Percentiles rank a stretch among this genome's conserved stretches.
Evolutionary conservation across 2,329 filamentous ascomycete genomes (phyloP).

Genomic region (Aspergillus aculeatus): DNA sequence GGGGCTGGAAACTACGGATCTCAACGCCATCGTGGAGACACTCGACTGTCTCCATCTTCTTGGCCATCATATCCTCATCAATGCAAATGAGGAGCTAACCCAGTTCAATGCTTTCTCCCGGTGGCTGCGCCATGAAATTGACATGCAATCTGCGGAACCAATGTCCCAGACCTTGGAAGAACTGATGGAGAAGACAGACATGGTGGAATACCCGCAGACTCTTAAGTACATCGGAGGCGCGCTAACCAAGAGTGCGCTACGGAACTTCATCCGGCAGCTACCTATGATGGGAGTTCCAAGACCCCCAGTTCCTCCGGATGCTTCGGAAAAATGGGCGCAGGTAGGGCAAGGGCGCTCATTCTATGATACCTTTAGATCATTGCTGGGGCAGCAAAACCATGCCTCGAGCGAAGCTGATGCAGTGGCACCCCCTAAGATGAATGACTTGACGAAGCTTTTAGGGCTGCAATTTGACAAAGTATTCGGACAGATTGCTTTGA

Average conservation of each 20-base stretch:
- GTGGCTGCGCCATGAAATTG: slow-evolving; percentile 83
- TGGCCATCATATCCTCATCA: slow-evolving; percentile 68
- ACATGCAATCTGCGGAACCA: slow-evolving; percentile 67
- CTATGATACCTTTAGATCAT: slow-evolving; percentile 49
- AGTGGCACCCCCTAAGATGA: slow-evolving; percentile 59
- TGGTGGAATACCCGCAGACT: slow-evolving; percentile 70
- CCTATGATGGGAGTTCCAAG: slow-evolving; percentile 34
- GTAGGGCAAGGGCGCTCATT: slow-evolving; percentile 40
- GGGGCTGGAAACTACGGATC: slow-evolving; percentile 63
- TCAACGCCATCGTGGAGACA: slow-evolving; percentile 64
- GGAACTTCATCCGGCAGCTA: slow-evolving; percentile 52
- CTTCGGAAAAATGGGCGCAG: slow-evolving; percentile 42
- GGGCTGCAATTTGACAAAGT: slow-evolving; percentile 58
- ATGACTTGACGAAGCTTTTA: slow-evolving; percentile 62
- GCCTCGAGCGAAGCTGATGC: slow-evolving; percentile 49
- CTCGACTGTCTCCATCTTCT: slow-evolving; percentile 73
- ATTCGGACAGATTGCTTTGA: slow-evolving; percentile 67
- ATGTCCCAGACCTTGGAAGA: slow-evolving; percentile 64
- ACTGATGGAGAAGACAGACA: slow-evolving; percentile 71
- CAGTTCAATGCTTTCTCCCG: slow-evolving; percentile 75
- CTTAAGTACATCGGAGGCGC: slow-evolving; percentile 74
- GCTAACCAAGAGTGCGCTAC: slow-evolving; percentile 65
- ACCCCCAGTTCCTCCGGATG: slow-evolving; percentile 37
- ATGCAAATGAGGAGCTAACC: slow-evolving; percentile 72
- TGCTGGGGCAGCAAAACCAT: slow-evolving; percentile 53